Evolutionary conservation across 202 grass and related monocot genomes (phyloP).

Genomic region (Hordeum pubiflorum): DNA sequence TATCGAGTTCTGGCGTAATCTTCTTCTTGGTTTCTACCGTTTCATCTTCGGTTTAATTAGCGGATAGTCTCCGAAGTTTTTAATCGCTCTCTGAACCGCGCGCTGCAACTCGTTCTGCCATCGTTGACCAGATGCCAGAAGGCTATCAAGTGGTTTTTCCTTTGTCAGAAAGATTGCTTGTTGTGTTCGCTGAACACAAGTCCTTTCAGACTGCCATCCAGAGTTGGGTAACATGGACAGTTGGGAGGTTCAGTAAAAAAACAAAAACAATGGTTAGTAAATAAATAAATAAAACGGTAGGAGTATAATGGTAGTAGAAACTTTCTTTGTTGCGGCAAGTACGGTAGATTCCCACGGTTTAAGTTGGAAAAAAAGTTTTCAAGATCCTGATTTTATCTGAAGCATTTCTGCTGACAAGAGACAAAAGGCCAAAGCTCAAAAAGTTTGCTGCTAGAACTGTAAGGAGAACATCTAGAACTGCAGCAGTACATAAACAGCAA

Average conservation of each 20-base stretch:
- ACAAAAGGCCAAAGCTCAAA: background rate
- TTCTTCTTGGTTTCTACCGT: background rate
- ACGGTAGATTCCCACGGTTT: background rate
- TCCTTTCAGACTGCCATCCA: conserved; percentile 12
- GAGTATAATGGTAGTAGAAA: conserved; percentile 12
- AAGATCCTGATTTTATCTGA: background rate
- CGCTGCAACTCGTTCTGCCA: conserved; percentile 3
- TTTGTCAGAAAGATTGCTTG: background rate
- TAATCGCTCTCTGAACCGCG: background rate
- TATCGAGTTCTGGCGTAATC: background rate
- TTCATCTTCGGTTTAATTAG: background rate
- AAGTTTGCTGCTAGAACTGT: background rate
- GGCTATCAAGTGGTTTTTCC: background rate
- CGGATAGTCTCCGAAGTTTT: background rate
- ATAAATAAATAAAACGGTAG: conserved; percentile 13
- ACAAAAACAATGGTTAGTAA: background rate
- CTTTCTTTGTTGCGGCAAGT: background rate
- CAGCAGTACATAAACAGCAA: background rate
- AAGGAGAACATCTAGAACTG: background rate
- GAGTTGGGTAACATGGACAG: conserved; percentile 31
- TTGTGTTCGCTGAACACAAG: background rate
- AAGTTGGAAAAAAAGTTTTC: background rate
- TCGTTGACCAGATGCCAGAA: conserved; percentile 15
- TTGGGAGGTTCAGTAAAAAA: conserved; percentile 15
- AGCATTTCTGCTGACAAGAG: background rate